Conservation (phyloP, 768 basidiomycete genomes). For the Lactifluus piperatus region DNA sequence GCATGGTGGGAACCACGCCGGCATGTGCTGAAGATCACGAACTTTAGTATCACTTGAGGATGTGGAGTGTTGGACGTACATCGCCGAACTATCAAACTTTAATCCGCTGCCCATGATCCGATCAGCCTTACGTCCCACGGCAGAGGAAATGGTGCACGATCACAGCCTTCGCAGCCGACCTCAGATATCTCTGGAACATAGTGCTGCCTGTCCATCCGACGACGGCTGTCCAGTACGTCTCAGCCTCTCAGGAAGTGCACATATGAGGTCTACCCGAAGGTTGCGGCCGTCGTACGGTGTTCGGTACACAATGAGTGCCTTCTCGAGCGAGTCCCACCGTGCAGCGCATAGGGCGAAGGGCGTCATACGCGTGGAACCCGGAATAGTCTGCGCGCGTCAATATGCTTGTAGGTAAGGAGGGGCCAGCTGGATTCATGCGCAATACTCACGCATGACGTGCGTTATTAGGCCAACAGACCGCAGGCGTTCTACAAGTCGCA, state of each 20-base stretch:
- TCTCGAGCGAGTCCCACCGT: conserved; percentile 80
- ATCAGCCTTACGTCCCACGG: background rate
- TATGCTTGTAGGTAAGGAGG: background rate
- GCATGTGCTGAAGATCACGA: conserved; percentile 38
- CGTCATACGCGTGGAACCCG: conserved; percentile 47
- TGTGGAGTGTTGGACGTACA: background rate
- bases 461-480: conserved; percentile 59
- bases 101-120: conserved; percentile 41
- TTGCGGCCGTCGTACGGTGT: conserved; percentile 38
- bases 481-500: conserved; percentile 48
- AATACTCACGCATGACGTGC: conserved; percentile 69
- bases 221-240: conserved; percentile 81
- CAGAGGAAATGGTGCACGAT: conserved; percentile 23
- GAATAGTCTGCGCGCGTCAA: conserved; percentile 40
- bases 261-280: conserved; percentile 78
- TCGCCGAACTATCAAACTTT: conserved; percentile 63
- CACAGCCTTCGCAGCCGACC: conserved; percentile 62
- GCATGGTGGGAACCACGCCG: conserved; percentile 55
- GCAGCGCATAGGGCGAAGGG: conserved; percentile 43
- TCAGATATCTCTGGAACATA: conserved; percentile 82
- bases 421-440: background rate
- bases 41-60: background rate
- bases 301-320: conserved; percentile 70
- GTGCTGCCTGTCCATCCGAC: conserved; percentile 90
- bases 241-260: conserved; percentile 61